A percentile compares a stretch with the other conserved stretches of the same genome.
phyloP scores from a whole-genome alignment of 345 rosid genomes.

The Ceriops tagal region DNA sequence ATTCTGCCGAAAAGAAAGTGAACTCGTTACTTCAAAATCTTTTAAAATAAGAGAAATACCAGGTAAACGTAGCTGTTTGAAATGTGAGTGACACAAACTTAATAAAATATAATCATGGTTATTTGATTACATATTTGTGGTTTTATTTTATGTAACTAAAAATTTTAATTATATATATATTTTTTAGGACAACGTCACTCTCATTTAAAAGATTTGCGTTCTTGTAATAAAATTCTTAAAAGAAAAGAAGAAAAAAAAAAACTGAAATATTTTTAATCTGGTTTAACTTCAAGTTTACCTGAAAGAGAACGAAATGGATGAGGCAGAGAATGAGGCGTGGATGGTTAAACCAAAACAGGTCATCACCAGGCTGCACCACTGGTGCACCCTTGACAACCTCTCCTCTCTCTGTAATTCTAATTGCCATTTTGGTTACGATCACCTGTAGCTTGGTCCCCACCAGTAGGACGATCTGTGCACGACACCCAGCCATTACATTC shows the following conservation, averaged over 20 bases:
- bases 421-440: slow-evolving; percentile 27
- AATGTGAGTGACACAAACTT: too few relatives aligned
- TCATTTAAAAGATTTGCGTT: too few relatives aligned
- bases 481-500: not conserved
- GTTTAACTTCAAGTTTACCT: slow-evolving; percentile 5
- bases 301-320: slow-evolving; percentile 31
- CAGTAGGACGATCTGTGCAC: slow-evolving; percentile 16
- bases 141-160: too few relatives aligned
- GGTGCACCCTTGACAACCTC: slow-evolving; percentile 25
- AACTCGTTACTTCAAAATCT: not conserved
- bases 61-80: too few relatives aligned
- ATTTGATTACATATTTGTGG: too few relatives aligned
- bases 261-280: too few relatives aligned
- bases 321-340: slow-evolving; percentile 25
- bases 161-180: too few relatives aligned
- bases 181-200: too few relatives aligned
- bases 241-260: too few relatives aligned
- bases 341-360: slow-evolving; percentile 30
- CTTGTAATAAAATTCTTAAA: too few relatives aligned
- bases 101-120: too few relatives aligned
- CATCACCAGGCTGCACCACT: slow-evolving; percentile 24
- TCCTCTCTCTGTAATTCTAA: slow-evolving; percentile 19
- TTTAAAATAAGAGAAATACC: too few relatives aligned
- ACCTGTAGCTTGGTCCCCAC: slow-evolving; percentile 31
- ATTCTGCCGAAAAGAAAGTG: slow-evolving; percentile 6